Evolutionary conservation across 805 yeast genomes (phyloP).

Genomic region (Candida ulmi): DNA sequence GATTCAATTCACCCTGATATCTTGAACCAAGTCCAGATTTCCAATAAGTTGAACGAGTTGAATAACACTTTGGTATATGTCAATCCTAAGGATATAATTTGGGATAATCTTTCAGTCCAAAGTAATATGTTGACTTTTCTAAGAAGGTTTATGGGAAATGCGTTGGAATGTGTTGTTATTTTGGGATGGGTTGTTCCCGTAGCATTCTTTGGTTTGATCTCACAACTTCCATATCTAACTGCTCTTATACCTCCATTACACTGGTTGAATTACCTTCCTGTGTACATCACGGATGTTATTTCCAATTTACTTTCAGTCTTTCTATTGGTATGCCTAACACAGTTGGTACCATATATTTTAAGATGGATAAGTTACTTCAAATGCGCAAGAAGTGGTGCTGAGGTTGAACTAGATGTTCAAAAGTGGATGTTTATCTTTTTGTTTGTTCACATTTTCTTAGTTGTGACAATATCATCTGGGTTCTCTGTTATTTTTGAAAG

Average conservation of each 20-base stretch:
- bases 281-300: constrained; percentile 43
- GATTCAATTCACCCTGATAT: constrained; percentile 53
- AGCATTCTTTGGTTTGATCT: constrained; percentile 67
- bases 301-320: constrained; percentile 66
- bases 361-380: constrained; percentile 47
- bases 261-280: constrained; percentile 53
- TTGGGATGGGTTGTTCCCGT: constrained; percentile 79
- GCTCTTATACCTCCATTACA: constrained; percentile 53
- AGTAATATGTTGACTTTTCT: constrained; percentile 31
- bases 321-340: constrained; percentile 56
- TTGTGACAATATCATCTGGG: constrained; percentile 81
- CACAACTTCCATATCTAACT: constrained; percentile 66
- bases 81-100: constrained; percentile 62
- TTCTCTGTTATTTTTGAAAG: constrained; percentile 57
- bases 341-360: constrained; percentile 54
- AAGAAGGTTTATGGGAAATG: constrained; percentile 40
- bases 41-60: constrained; percentile 36
- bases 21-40: constrained; percentile 53
- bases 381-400: constrained; percentile 56
- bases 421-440: constrained; percentile 72
- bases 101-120: constrained; percentile 52
- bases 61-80: constrained; percentile 44
- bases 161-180: constrained; percentile 42
- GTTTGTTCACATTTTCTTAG: constrained; percentile 78
- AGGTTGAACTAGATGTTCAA: constrained; percentile 66